These are phyloP conservation scores for Nitzschia putrida DNA, from an alignment of 108 stramenopile genomes.

Conservation along the genomic window DNA sequence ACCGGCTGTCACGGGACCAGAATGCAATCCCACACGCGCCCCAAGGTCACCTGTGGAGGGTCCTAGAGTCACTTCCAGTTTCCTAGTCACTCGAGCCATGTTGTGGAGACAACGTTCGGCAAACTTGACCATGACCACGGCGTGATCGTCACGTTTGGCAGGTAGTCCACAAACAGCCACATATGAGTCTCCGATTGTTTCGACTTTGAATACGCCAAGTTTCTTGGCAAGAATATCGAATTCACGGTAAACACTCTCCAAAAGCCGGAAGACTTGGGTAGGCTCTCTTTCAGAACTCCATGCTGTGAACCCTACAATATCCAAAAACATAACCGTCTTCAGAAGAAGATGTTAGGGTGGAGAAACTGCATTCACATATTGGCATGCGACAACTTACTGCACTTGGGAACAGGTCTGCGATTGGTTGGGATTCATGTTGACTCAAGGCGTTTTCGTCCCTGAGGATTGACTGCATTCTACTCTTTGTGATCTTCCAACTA, in stretches of 20 bases:
- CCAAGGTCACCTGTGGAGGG: slow-evolving; percentile 18
- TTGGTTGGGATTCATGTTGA: neutral
- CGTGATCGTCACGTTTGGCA: slow-evolving; percentile 14
- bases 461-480: no score
- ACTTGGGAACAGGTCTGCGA: neutral
- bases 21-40: slow-evolving; percentile 2
- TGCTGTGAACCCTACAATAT: slow-evolving; percentile 14
- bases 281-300: slow-evolving; percentile 15
- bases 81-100: slow-evolving; percentile 6
- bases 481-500: no score
- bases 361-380: no score
- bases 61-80: slow-evolving; percentile 21
- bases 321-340: slow-evolving; percentile 1
- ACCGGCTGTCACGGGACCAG: neutral
- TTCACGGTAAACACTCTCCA: neutral
- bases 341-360: no score
- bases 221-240: neutral
- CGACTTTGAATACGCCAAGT: slow-evolving; percentile 2
- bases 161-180: slow-evolving; percentile 32
- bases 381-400: neutral
- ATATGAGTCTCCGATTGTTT: slow-evolving; percentile 6
- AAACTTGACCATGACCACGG: slow-evolving; percentile 23
- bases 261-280: neutral
- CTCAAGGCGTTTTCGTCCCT: no score
- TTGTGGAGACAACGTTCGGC: slow-evolving; percentile 18